Percentiles rank a stretch among this genome's conserved stretches.
These are phyloP conservation scores for Leishmania arabica DNA, from an alignment of 208 protist genomes.

Conservation along the genomic window DNA sequence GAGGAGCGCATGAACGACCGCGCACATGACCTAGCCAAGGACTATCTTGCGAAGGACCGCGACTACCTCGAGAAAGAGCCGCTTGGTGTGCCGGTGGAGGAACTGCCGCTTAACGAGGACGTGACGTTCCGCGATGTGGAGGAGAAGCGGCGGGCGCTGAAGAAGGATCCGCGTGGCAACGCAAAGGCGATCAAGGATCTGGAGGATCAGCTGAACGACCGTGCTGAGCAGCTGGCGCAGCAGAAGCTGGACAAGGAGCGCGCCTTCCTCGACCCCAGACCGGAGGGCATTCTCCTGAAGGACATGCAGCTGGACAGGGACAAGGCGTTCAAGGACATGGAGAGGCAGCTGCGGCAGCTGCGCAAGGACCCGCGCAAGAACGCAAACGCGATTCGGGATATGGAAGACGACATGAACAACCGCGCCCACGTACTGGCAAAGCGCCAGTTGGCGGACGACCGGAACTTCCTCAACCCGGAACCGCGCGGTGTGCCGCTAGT, in stretches of 20 bases:
- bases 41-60: conserved; percentile 49
- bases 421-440: conserved; percentile 57
- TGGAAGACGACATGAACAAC: conserved; percentile 62
- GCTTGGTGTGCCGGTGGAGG: conserved; percentile 55
- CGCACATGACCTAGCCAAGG: conserved; percentile 64
- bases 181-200: conserved; percentile 50
- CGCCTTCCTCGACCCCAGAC: conserved; percentile 54
- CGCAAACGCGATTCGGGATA: conserved; percentile 37
- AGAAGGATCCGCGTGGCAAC: conserved; percentile 51
- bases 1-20: conserved; percentile 76
- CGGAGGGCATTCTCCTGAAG: conserved; percentile 57
- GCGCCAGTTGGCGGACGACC: conserved; percentile 47
- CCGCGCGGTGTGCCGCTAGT: conserved; percentile 63
- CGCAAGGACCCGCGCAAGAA: conserved; percentile 49
- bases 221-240: conserved; percentile 57
- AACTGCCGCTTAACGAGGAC: conserved; percentile 72
- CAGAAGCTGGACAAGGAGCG: conserved; percentile 55
- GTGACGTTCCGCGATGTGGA: conserved; percentile 60
- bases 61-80: conserved; percentile 54
- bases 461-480: conserved; percentile 73
- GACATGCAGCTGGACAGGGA: conserved; percentile 66
- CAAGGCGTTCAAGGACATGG: conserved; percentile 51
- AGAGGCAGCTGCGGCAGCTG: conserved; percentile 53
- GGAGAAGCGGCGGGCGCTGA: conserved; percentile 50
- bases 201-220: conserved; percentile 64